A percentile compares a stretch with the other conserved stretches of the same genome.
phyloP scores from a whole-genome alignment of 345 rosid species.

The Hirschfeldia incana region DNA sequence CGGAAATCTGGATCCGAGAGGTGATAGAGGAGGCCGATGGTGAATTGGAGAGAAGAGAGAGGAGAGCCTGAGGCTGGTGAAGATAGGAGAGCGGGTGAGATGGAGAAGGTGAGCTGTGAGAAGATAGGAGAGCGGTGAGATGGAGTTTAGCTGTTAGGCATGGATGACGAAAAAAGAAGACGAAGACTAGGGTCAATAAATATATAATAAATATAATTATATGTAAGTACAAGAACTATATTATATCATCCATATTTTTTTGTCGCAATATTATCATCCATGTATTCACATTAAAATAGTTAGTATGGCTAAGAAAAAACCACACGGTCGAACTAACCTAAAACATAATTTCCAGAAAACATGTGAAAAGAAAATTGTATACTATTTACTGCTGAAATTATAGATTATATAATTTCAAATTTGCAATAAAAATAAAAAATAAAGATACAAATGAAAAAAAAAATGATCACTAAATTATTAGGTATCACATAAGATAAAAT shows the following conservation, averaged over 20 bases:
- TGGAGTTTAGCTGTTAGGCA: neutral
- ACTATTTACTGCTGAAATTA: neutral
- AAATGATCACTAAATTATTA: too few relatives aligned
- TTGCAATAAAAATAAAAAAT: too few relatives aligned
- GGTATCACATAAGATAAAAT: too few relatives aligned
- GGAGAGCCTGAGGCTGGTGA: constrained; percentile 44
- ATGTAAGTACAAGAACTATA: too few relatives aligned
- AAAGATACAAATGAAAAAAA: neutral
- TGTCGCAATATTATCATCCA: too few relatives aligned
- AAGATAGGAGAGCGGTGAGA: too few relatives aligned
- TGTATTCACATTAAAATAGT: too few relatives aligned
- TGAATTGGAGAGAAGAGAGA: constrained; percentile 46
- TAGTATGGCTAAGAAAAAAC: too few relatives aligned
- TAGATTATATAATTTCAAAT: neutral
- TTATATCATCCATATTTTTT: too few relatives aligned
- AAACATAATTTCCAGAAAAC: too few relatives aligned
- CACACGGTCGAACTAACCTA: too few relatives aligned
- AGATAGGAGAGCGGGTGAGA: constrained; percentile 51
- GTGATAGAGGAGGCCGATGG: constrained; percentile 39
- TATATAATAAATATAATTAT: too few relatives aligned
- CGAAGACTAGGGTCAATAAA: neutral
- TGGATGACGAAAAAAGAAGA: neutral
- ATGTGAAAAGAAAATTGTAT: neutral
- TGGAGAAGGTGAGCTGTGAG: constrained; percentile 49
- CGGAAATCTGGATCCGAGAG: constrained; percentile 36